Evolutionary conservation across 1,284 basidiomycete genomes (phyloP), one percentile per base, ranked within the genome.

Genomic region (Ustanciosporium gigantosporum): DNA sequence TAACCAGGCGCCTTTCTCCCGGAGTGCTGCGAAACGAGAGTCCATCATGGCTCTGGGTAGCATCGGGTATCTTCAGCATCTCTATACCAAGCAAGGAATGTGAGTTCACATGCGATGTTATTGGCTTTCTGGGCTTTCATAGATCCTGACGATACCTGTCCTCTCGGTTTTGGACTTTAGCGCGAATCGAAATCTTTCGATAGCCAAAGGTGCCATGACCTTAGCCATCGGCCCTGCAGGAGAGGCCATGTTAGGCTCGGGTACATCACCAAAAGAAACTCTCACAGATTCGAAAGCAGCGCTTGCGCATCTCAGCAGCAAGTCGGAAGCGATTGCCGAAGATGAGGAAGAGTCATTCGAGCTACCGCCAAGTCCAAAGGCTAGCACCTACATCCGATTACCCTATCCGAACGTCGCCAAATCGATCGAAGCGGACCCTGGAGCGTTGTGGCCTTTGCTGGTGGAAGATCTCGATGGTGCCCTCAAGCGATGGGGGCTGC

Each of bases 11-110:
- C 69, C 69, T 9, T 72, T 69, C 46, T 53, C 64, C 23, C 52
- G 60, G 36, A 68, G 66, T 31, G 69, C 69, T 14, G 66, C 66
- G n/a, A 69, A 65, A 36, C 29, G 67, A 7, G 64, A 72, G 27
- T 60, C 55, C 3, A 59, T 72, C 45, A 36, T 61, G 40, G 62
- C 67, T 3, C 49, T 72, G 0, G 69, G 69, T 2, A 66, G 61
- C 41, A 72, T 72, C n/a, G 66, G 58, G 16, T 52, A 67, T 39
- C 52, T 72, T 11, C 69, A 72, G 41, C 59, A 69, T 19, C 42
- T 72, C 8, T 72, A 67, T 43, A 56, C 59, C 11, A 69, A 69
- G 24, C 66, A 67, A 34, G 69, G 69, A n/a, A 57, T 68, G 52
- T 56, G 52, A 56, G 52, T 56, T 15, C 27, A n/a, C n/a, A n/a